A percentile compares a stretch with the other conserved stretches of the same genome.
phyloP scores from a whole-genome alignment of 495 filamentous ascomycete genomes.

The Lasiosphaeria miniovina region DNA sequence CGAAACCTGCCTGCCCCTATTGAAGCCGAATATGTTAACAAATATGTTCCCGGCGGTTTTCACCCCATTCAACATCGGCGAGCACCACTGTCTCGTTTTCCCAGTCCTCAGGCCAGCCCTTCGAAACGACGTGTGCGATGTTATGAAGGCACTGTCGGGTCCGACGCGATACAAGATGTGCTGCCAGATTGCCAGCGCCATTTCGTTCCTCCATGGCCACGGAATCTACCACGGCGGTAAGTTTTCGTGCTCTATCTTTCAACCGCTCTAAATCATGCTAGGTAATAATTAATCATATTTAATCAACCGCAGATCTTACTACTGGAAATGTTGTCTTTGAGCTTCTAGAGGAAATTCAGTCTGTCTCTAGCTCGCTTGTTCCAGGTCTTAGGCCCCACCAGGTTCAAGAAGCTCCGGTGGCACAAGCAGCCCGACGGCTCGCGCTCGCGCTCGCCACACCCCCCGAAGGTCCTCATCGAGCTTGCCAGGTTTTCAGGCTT shows the following conservation, averaged over 20 bases:
- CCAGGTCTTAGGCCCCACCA: background rate
- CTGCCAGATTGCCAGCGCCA: background rate
- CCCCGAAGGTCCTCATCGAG: background rate
- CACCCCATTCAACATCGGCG: slow-evolving; percentile 20
- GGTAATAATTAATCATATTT: too few species aligned
- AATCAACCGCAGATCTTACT: background rate
- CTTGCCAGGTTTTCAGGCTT: background rate
- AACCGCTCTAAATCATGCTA: background rate
- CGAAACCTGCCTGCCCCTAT: too few species aligned
- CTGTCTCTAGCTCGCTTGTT: background rate
- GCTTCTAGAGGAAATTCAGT: background rate
- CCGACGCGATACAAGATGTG: background rate
- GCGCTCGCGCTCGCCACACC: background rate
- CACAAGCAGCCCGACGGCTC: too few species aligned
- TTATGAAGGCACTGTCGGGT: background rate
- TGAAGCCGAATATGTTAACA: background rate
- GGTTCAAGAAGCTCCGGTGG: background rate
- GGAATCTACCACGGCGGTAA: background rate
- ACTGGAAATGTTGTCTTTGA: background rate
- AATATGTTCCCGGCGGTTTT: slow-evolving; percentile 1
- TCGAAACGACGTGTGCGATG: background rate
- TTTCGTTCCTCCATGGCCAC: background rate
- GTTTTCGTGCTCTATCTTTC: background rate
- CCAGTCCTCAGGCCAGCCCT: background rate
- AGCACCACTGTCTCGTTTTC: background rate